Percentiles rank a stretch among this genome's conserved stretches.
Evolutionary conservation across 2,329 filamentous ascomycete species (phyloP).

Genomic region (Pestalotiopsis sp.): DNA sequence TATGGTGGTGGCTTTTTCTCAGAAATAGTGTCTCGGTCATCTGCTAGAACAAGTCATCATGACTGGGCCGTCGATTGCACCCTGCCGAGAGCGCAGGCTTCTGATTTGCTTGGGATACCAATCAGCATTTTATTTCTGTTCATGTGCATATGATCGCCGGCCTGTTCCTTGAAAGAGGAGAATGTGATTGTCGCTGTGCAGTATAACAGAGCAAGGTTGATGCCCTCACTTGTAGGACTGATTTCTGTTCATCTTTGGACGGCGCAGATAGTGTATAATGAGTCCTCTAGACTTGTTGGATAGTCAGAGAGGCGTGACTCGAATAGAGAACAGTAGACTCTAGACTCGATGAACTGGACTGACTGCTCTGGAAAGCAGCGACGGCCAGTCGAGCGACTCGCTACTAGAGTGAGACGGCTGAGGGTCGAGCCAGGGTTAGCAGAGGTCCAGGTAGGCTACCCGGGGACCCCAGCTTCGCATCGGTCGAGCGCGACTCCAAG

Average conservation of each 20-base stretch:
- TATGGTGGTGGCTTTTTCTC: background rate
- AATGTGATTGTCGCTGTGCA: background rate
- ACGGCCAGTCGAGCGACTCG: background rate
- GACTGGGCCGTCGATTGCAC: background rate
- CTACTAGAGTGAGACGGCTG: background rate
- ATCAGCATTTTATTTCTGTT: background rate
- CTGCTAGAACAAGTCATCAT: background rate
- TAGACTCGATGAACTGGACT: background rate
- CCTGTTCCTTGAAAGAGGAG: background rate
- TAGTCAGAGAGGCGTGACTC: background rate
- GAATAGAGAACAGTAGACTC: background rate
- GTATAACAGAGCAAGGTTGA: background rate
- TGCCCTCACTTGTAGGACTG: background rate
- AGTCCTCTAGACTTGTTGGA: no score
- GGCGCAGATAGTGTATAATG: no score
- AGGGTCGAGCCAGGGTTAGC: background rate
- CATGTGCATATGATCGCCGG: background rate
- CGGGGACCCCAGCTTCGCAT: background rate
- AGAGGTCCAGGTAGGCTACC: background rate
- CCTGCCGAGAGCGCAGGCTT: background rate
- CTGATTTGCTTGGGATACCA: background rate
- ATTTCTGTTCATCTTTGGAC: no score
- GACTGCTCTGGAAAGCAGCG: background rate
- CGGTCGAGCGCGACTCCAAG: background rate
- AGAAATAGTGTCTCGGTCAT: background rate